Evolutionary conservation across 805 yeast genomes (phyloP).

Genomic region (Cyberlindnera saturnus): DNA sequence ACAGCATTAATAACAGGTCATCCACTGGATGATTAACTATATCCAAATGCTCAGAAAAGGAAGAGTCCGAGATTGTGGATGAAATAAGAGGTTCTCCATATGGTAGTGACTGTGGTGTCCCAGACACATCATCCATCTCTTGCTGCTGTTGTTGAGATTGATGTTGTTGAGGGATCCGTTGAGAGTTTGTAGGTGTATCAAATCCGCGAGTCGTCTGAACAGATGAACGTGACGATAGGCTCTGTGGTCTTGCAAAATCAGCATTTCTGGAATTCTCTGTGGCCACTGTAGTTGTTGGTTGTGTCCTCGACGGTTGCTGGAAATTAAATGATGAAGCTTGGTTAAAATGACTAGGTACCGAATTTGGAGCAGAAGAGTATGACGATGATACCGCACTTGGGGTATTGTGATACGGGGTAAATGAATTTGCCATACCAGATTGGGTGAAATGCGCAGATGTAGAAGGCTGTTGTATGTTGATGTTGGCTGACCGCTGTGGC

Average conservation of each 20-base stretch:
- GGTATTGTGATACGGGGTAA: conserved; percentile 37
- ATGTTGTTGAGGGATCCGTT: background rate
- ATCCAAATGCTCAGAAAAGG: conserved; percentile 27
- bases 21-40: conserved; percentile 80
- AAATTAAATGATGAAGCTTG: conserved; percentile 13
- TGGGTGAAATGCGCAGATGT: conserved; percentile 26
- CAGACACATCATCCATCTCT: conserved; percentile 4
- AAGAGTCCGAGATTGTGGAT: background rate
- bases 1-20: conserved; percentile 76
- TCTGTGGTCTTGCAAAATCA: conserved; percentile 15
- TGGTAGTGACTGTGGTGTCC: conserved; percentile 12
- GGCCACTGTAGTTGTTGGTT: conserved; percentile 47
- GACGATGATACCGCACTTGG: conserved; percentile 44
- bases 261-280: conserved; percentile 12
- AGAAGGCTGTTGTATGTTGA: conserved; percentile 20
- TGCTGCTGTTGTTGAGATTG: conserved; percentile 14
- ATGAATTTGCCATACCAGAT: conserved; percentile 21
- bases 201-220: conserved; percentile 10
- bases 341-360: conserved; percentile 16
- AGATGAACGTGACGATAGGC: conserved; percentile 3
- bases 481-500: conserved; percentile 19
- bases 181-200: conserved; percentile 1
- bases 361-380: conserved; percentile 30
- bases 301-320: conserved; percentile 30
- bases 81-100: conserved; percentile 6